A percentile compares a stretch with the other conserved stretches of the same genome.
Evolutionary conservation across 345 rosid species (phyloP).

Genomic region (Arabis alpina): DNA sequence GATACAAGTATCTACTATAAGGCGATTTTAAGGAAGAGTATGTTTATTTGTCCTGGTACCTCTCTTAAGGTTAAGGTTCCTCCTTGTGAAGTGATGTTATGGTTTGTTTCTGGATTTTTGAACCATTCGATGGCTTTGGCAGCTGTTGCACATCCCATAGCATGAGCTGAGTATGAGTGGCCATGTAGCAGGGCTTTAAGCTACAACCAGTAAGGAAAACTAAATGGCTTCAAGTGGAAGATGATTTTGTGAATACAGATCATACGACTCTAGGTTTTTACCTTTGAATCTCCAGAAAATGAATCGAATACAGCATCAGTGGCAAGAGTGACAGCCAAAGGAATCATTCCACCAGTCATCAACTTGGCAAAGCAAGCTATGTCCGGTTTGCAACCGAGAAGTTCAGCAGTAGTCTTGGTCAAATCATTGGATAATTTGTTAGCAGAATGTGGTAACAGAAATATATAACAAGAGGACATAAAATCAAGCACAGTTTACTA

Average conservation of each 20-base stretch:
- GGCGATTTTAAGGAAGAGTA: background rate
- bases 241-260: background rate
- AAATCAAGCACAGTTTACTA: slow-evolving; percentile 34
- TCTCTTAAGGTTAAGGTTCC: slow-evolving; percentile 70
- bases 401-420: slow-evolving; percentile 74
- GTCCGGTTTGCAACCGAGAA: slow-evolving; percentile 83
- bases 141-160: slow-evolving; percentile 92
- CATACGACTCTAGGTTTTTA: slow-evolving; percentile 31
- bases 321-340: slow-evolving; percentile 89
- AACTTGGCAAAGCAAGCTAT: slow-evolving; percentile 94
- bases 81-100: slow-evolving; percentile 56
- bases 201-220: slow-evolving; percentile 46
- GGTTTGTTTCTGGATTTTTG: slow-evolving; percentile 77
- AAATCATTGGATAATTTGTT: slow-evolving; percentile 28
- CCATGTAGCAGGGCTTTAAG: slow-evolving; percentile 94
- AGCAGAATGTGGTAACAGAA: slow-evolving; percentile 22
- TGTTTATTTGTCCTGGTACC: slow-evolving; percentile 47
- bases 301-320: slow-evolving; percentile 71
- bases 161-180: slow-evolving; percentile 93
- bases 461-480: slow-evolving; percentile 9
- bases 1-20: no score
- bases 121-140: slow-evolving; percentile 83
- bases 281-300: slow-evolving; percentile 93
- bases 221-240: slow-evolving; percentile 21
- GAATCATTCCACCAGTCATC: slow-evolving; percentile 89